Evolutionary conservation across 208 protist species (phyloP).

Genomic region (Crithidia thermophila): DNA sequence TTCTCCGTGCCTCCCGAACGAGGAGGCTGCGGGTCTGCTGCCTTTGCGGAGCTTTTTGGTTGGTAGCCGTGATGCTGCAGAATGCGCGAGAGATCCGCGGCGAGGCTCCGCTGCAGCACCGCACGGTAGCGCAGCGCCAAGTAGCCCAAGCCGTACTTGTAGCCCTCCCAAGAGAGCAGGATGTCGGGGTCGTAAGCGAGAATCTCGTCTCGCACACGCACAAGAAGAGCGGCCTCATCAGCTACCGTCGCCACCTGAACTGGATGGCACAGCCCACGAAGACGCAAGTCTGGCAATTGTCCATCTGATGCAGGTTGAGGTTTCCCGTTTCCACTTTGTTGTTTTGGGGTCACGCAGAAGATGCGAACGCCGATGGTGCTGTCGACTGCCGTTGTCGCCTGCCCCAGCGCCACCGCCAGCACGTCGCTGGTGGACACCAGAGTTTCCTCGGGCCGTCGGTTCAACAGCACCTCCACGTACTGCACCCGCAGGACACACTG

Average conservation of each 20-base stretch:
- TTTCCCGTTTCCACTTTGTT: background rate
- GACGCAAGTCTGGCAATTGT: background rate
- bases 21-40: too few species aligned
- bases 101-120: constrained; percentile 52
- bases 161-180: constrained; percentile 78
- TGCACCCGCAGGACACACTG: constrained; percentile 40
- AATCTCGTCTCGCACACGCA: constrained; percentile 47
- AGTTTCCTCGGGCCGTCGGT: constrained; percentile 31
- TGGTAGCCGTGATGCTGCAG: constrained; percentile 2
- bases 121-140: constrained; percentile 62
- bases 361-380: constrained; percentile 37
- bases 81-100: constrained; percentile 57
- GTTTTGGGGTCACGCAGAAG: constrained; percentile 37
- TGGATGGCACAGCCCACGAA: constrained; percentile 15
- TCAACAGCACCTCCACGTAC: constrained; percentile 58
- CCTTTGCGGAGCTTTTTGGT: background rate
- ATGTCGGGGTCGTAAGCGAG: constrained; percentile 66
- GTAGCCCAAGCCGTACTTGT: constrained; percentile 68
- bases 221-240: constrained; percentile 55
- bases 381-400: constrained; percentile 26
- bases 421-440: constrained; percentile 39
- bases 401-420: constrained; percentile 62
- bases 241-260: constrained; percentile 48
- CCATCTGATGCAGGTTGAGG: too few species aligned
- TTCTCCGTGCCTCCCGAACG: too few species aligned